A percentile compares a stretch with the other conserved stretches of the same genome.
Evolutionary conservation across 163 green algal species (phyloP).

Genomic region (Volvox carteri): DNA sequence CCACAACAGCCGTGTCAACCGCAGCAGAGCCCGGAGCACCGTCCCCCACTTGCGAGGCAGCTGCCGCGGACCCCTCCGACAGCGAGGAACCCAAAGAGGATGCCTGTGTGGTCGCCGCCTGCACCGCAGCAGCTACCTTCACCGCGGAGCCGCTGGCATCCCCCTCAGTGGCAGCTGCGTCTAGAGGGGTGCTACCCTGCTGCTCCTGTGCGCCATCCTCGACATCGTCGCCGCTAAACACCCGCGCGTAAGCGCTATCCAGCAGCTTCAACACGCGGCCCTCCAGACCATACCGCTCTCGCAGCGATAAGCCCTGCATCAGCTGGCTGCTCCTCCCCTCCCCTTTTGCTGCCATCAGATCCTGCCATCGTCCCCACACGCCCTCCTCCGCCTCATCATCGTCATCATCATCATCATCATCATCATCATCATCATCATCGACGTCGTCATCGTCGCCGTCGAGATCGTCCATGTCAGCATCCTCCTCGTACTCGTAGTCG

Average conservation of each 20-base stretch:
- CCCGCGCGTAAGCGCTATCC: neutral
- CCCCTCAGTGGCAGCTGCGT: neutral
- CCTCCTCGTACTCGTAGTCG: neutral
- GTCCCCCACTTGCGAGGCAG: too few species aligned
- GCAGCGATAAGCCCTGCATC: neutral
- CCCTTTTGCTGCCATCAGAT: neutral
- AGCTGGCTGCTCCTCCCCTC: too few species aligned
- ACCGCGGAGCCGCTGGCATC: neutral
- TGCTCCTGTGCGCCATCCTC: too few species aligned
- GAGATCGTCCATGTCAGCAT: too few species aligned
- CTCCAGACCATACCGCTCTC: neutral
- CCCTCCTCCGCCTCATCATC: neutral
- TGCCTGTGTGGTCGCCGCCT: too few species aligned
- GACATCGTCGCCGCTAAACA: neutral
- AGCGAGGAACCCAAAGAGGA: too few species aligned
- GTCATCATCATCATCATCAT: neutral
- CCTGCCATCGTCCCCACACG: neutral
- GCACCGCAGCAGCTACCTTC: neutral
- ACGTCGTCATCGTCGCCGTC: neutral
- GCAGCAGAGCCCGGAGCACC: too few species aligned
- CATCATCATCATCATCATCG: neutral
- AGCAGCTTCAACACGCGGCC: conserved; percentile 18
- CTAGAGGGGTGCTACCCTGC: too few species aligned
- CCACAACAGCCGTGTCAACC: too few species aligned
- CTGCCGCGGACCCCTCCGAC: too few species aligned